Evolutionary conservation across 495 filamentous ascomycete species (phyloP).

Genomic region (Aspergillus egyptiacus): DNA sequence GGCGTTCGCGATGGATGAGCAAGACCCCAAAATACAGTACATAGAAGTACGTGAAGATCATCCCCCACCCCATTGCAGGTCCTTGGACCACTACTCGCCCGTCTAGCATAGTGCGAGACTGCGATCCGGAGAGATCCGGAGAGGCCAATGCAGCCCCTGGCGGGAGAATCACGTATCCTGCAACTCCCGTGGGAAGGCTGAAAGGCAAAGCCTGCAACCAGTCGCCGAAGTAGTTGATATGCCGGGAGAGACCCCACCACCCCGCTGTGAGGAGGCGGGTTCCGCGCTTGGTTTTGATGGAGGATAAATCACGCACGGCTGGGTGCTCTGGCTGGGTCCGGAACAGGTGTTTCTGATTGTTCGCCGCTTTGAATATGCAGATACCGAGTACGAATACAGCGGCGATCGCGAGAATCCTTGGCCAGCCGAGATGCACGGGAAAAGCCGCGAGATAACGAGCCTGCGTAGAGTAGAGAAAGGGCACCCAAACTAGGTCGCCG

Average conservation of each 20-base stretch:
- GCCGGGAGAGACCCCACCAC: conserved; percentile 82
- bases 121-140: conserved; percentile 23
- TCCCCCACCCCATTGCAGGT: conserved; percentile 64
- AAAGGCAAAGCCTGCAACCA: conserved; percentile 84
- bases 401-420: conserved; percentile 49
- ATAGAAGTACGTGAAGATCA: conserved; percentile 82
- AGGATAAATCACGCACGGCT: conserved; percentile 60
- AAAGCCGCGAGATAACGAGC: conserved; percentile 70
- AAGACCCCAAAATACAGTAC: conserved; percentile 78
- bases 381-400: conserved; percentile 60
- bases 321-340: conserved; percentile 72
- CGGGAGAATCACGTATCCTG: conserved; percentile 52
- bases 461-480: conserved; percentile 75
- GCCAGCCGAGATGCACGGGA: conserved; percentile 62
- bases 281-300: conserved; percentile 71
- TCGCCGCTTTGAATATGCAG: conserved; percentile 73
- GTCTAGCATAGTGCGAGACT: conserved; percentile 43
- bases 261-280: conserved; percentile 67
- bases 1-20: conserved; percentile 70
- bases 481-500: conserved; percentile 81
- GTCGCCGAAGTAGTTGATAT: conserved; percentile 89
- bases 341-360: conserved; percentile 81
- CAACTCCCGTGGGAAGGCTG: conserved; percentile 72
- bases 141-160: conserved; percentile 39
- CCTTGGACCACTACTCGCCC: conserved; percentile 39